Evolutionary conservation across 2,329 filamentous ascomycete genomes (phyloP).

Genomic region (Lomentospora prolificans): DNA sequence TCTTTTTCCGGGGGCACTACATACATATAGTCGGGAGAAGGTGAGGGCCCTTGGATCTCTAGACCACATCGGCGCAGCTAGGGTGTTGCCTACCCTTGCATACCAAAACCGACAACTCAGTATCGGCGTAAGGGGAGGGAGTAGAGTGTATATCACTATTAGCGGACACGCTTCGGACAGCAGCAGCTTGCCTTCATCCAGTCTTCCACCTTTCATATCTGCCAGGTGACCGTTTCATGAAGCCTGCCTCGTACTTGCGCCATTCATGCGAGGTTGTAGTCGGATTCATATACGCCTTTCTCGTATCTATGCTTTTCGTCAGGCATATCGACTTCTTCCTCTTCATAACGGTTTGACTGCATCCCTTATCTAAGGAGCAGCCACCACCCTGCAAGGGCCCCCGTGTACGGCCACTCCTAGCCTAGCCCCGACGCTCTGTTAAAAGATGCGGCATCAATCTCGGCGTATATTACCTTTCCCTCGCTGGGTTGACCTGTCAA

Average conservation of each 20-base stretch:
- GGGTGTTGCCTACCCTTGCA: background rate
- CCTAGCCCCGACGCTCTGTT: background rate
- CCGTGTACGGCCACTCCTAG: background rate
- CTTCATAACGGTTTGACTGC: no score
- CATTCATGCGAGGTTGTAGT: background rate
- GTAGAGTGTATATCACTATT: no score
- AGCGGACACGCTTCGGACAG: background rate
- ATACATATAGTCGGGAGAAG: background rate
- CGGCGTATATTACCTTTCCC: background rate
- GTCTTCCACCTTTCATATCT: background rate
- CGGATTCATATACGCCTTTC: background rate
- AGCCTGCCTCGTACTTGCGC: background rate
- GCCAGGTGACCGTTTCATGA: background rate
- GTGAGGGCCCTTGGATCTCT: background rate
- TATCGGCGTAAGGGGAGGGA: no score
- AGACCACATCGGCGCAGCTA: background rate
- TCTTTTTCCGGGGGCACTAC: background rate
- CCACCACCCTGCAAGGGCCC: slow-evolving; percentile 8
- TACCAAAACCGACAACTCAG: background rate
- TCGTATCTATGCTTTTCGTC: no score
- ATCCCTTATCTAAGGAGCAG: background rate
- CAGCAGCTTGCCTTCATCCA: background rate
- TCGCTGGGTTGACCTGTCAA: slow-evolving; percentile 3
- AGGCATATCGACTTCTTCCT: no score
- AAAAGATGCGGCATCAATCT: background rate